Base-by-base conservation (phyloP, 2,329 filamentous ascomycete species). In the Davidsoniella neocaledoniae region DNA sequence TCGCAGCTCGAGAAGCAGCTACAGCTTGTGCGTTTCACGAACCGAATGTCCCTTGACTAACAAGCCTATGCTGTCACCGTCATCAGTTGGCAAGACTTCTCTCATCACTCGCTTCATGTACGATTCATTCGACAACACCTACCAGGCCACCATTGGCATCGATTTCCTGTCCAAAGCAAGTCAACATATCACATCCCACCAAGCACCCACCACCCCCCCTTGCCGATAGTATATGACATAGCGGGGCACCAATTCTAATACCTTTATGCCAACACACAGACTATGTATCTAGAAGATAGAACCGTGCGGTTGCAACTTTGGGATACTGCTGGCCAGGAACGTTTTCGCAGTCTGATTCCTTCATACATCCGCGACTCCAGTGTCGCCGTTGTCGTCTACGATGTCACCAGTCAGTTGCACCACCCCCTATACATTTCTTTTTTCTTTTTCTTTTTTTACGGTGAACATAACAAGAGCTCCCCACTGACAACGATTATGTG, bases 81-180 rank as follows among this genome's bases (percentile, higher is more conserved):
- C 33, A 48, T 56, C 64, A 96, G 91, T 98, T 60, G 91, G 91
- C 64, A 98, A 98, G 72, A 98, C 91, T 29, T 98, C 91, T 55
- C 71, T 98, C 60, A 98, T 98, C 65, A 98, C 91, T 57, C 82
- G 91, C 56, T 98, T 98, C 74, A 98, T 98, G 91, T 98, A 98
- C 74, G 91, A 98, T 68, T 96, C 91, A 44, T 98, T 98, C 73
- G 91, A 98, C 73, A 95, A 94, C 70, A 96, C 90, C 74, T 98
- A 98, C 71, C 91, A 98, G 69, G 91, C 91, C 52, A 98, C 91
- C 38, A 96, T 98, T 63, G 91, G 91, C 62, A 98, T 98, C 70
- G 91, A 98, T 69, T 98, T 98, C 64, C 78, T 98, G 58, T 95
- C 88, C 62, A 98, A 98, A 82, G 86, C 85, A 72, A 64, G 59